Percentiles rank a stretch among this genome's conserved stretches.
Conservation (phyloP, 371 early-diverging fungal species). For the Circinella umbellata region DNA sequence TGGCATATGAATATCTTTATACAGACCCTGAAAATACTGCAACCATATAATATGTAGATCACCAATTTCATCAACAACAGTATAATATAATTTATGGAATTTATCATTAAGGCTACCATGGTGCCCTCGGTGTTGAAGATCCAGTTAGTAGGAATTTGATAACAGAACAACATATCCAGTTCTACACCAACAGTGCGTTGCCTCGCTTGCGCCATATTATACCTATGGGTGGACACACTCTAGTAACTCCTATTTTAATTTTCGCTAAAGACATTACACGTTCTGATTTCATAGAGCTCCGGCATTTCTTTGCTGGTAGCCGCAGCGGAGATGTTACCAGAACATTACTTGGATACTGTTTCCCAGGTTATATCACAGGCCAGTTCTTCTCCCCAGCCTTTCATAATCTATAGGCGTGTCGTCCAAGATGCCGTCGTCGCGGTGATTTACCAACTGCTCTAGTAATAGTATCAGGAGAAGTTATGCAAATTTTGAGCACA, state of each 20-base stretch:
- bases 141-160: neutral
- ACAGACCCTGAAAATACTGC: neutral
- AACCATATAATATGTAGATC: neutral
- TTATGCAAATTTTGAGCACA: neutral
- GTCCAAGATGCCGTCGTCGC: neutral
- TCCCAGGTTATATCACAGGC: too few relatives aligned
- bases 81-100: neutral
- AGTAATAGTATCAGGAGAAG: neutral
- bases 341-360: too few relatives aligned
- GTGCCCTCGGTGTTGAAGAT: neutral
- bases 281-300: neutral
- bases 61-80: neutral
- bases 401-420: constrained; percentile 1
- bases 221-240: neutral
- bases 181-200: neutral
- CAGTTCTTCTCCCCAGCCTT: neutral
- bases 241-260: neutral
- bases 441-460: neutral
- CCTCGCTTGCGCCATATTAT: neutral
- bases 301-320: neutral
- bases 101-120: neutral
- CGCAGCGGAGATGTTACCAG: neutral
- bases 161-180: neutral
- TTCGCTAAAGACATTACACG: constrained; percentile 11
- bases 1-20: neutral